A percentile compares a stretch with the other conserved stretches of the same genome.
phyloP scores from a whole-genome alignment of 768 basidiomycete species.

The Cubamyces lactineus region DNA sequence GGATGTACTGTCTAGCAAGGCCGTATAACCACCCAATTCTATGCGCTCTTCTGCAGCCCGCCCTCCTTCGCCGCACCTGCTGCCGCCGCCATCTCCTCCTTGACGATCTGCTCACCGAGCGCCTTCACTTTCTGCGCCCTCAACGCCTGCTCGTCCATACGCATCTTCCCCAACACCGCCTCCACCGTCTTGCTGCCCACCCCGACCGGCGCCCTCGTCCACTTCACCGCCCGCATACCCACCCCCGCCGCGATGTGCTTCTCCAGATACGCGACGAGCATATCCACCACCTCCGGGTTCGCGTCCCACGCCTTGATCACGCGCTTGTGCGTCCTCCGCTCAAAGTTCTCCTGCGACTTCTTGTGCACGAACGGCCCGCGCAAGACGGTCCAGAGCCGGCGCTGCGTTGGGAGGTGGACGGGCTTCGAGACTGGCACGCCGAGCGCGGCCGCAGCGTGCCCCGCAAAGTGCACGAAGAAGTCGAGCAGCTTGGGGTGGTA shows the following conservation, averaged over 20 bases:
- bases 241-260: conserved; percentile 82
- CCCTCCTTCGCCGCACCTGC: conserved; percentile 17
- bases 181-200: conserved; percentile 47
- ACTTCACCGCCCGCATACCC: conserved; percentile 79
- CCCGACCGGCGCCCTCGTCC: conserved; percentile 67
- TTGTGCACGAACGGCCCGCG: conserved; percentile 90
- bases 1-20: not conserved
- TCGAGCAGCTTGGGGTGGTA: conserved; percentile 68
- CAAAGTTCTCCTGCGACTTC: conserved; percentile 95
- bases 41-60: conserved; percentile 6
- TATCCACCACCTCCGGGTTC: conserved; percentile 72
- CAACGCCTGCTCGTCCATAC: conserved; percentile 34
- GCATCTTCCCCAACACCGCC: conserved; percentile 38
- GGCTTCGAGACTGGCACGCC: conserved; percentile 76
- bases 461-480: conserved; percentile 82
- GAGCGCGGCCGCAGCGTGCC: conserved; percentile 83
- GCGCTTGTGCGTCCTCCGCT: conserved; percentile 80
- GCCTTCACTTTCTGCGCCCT: conserved; percentile 36
- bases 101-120: conserved; percentile 44
- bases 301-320: conserved; percentile 92
- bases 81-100: conserved; percentile 37
- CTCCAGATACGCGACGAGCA: conserved; percentile 80
- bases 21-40: not conserved
- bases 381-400: conserved; percentile 83
- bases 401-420: conserved; percentile 69